Percentiles rank a stretch among this genome's conserved stretches.
These are phyloP conservation scores for Parastagonospora avenae DNA, from an alignment of 2,329 filamentous ascomycete genomes.

Conservation along the genomic window DNA sequence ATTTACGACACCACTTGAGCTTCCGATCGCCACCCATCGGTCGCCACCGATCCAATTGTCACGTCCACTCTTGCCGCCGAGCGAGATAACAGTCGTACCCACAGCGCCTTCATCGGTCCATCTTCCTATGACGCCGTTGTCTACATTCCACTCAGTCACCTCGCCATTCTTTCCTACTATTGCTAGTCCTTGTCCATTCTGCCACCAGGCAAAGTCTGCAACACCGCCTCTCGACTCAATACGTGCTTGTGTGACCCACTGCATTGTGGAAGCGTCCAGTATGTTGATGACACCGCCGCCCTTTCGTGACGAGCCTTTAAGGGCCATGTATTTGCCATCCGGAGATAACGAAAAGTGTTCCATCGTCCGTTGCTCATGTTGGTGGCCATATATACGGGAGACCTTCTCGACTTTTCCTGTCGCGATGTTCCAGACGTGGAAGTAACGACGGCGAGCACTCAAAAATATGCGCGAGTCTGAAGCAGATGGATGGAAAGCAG, in stretches of 20 bases:
- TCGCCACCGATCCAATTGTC: constrained; percentile 72
- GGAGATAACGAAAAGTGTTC: constrained; percentile 88
- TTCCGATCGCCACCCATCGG: constrained; percentile 87
- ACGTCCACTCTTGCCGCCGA: constrained; percentile 72
- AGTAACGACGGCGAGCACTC: constrained; percentile 84
- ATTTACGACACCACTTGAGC: constrained; percentile 86
- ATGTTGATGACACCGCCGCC: constrained; percentile 89
- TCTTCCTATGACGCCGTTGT: constrained; percentile 71
- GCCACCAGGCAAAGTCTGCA: constrained; percentile 93
- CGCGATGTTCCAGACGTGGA: constrained; percentile 90
- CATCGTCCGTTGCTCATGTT: constrained; percentile 86
- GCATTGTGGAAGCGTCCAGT: constrained; percentile 76
- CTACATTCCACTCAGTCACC: constrained; percentile 84
- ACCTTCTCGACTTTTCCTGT: constrained; percentile 84
- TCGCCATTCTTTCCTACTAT: constrained; percentile 87
- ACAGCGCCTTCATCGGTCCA: constrained; percentile 93
- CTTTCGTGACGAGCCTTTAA: constrained; percentile 79
- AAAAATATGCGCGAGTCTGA: constrained; percentile 82
- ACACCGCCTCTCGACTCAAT: constrained; percentile 83
- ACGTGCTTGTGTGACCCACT: constrained; percentile 84
- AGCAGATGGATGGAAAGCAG: constrained; percentile 73
- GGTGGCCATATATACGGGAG: constrained; percentile 73
- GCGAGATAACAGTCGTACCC: constrained; percentile 78
- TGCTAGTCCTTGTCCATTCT: constrained; percentile 77
- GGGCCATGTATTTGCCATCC: constrained; percentile 82